Evolutionary conservation across 1,284 basidiomycete species (phyloP).

Genomic region (Tylopilus sp.): DNA sequence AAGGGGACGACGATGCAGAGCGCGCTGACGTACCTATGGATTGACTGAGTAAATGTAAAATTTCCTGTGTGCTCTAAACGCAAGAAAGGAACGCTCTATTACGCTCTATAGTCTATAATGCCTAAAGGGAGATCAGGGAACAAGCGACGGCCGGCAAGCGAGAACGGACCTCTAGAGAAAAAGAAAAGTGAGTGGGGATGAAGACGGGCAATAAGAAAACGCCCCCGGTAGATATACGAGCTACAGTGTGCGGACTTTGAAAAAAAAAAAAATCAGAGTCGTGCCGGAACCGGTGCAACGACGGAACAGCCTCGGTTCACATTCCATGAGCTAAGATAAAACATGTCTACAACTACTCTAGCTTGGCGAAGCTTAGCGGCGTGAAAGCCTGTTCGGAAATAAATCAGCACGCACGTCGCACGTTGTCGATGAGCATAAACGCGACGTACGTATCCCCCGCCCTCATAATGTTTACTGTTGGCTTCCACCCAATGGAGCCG

Average conservation of each 20-base stretch:
- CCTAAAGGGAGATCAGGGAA: conserved; percentile 34
- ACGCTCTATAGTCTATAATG: conserved; percentile 47
- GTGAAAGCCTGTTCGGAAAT: conserved; percentile 51
- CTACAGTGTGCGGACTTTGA: conserved; percentile 30
- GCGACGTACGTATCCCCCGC: conserved; percentile 76
- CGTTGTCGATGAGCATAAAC: conserved; percentile 19
- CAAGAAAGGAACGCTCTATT: conserved; percentile 52
- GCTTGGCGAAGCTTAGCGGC: conserved; percentile 60
- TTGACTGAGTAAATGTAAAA: conserved; percentile 31
- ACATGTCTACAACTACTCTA: conserved; percentile 29
- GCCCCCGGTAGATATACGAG: conserved; percentile 21
- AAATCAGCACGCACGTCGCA: conserved; percentile 32
- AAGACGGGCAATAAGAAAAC: conserved; percentile 2
- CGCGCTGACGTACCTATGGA: conserved; percentile 37
- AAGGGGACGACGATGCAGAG: background rate
- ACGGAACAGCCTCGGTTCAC: conserved; percentile 21
- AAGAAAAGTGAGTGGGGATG: conserved; percentile 32
- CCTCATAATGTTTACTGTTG: conserved; percentile 95
- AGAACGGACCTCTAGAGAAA: conserved; percentile 44
- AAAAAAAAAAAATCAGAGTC: conserved; percentile 17
- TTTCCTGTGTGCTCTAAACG: conserved; percentile 38
- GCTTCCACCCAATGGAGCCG: conserved; percentile 98
- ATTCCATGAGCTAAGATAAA: conserved; percentile 6
- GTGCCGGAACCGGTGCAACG: conserved; percentile 1
- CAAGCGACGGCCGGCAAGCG: background rate